A percentile compares a stretch with the other conserved stretches of the same genome.
phyloP scores from a whole-genome alignment of 768 basidiomycete species.

The Trametopsis cervina region DNA sequence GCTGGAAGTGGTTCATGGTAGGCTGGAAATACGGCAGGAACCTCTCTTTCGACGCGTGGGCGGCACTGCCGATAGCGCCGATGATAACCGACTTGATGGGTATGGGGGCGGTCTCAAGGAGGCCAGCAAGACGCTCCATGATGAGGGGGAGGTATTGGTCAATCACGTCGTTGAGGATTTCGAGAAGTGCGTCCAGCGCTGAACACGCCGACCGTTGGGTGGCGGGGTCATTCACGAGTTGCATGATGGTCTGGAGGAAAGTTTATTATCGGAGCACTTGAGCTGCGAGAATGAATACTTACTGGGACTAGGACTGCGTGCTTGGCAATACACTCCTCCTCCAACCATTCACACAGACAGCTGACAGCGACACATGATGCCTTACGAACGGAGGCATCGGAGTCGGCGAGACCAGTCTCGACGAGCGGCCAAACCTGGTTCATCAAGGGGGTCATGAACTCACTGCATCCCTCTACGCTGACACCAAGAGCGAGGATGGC shows the following conservation, averaged over 20 bases:
- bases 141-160: slow-evolving; percentile 88
- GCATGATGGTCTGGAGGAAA: slow-evolving; percentile 69
- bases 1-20: slow-evolving; percentile 81
- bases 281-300: slow-evolving; percentile 22
- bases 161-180: slow-evolving; percentile 87
- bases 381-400: slow-evolving; percentile 81
- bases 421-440: slow-evolving; percentile 89
- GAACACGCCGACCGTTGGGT: slow-evolving; percentile 95
- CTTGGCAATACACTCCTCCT: slow-evolving; percentile 82
- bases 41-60: slow-evolving; percentile 86
- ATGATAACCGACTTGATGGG: slow-evolving; percentile 90
- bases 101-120: slow-evolving; percentile 83
- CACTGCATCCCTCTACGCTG: slow-evolving; percentile 94
- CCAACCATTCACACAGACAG: slow-evolving; percentile 95
- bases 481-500: slow-evolving; percentile 96
- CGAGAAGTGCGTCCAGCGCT: slow-evolving; percentile 92
- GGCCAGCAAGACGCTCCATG: slow-evolving; percentile 86
- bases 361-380: slow-evolving; percentile 95
- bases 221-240: slow-evolving; percentile 75
- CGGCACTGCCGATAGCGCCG: slow-evolving; percentile 96
- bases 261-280: background rate
- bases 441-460: slow-evolving; percentile 95
- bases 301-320: slow-evolving; percentile 85
- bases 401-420: slow-evolving; percentile 80
- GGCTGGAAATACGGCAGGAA: slow-evolving; percentile 94